These are phyloP conservation scores for Phlebiopsis flavidoalba DNA, from an alignment of 768 basidiomycete species.

Conservation along the genomic window DNA sequence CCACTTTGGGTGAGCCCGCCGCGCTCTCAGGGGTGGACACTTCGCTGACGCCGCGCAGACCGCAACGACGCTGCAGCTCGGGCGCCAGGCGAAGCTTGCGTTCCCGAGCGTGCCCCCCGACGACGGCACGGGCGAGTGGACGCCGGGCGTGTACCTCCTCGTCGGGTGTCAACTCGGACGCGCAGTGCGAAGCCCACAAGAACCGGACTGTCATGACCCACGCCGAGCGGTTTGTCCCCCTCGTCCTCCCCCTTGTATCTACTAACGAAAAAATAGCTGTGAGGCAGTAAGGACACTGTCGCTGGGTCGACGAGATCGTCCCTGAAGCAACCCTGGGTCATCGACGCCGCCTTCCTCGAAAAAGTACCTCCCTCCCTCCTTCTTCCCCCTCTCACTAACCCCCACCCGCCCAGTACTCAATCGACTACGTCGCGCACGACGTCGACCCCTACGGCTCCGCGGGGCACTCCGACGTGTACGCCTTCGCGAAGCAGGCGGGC, in stretches of 20 bases:
- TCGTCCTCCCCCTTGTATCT: neutral
- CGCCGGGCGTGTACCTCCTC: slow-evolving; percentile 70
- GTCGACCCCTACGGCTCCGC: slow-evolving; percentile 80
- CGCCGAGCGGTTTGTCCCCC: slow-evolving; percentile 59
- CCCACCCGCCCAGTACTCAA: slow-evolving; percentile 47
- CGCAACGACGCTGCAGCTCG: slow-evolving; percentile 83
- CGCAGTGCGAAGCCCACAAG: slow-evolving; percentile 76
- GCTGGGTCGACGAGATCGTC: slow-evolving; percentile 95
- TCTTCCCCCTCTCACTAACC: neutral
- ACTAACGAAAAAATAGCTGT: slow-evolving; percentile 38
- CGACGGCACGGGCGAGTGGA: slow-evolving; percentile 5
- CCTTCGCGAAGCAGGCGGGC: slow-evolving; percentile 77
- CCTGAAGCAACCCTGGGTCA: slow-evolving; percentile 89
- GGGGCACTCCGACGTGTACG: slow-evolving; percentile 86
- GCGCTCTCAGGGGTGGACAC: neutral
- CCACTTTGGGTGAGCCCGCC: slow-evolving; percentile 75
- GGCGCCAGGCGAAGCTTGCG: slow-evolving; percentile 90
- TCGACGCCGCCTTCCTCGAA: slow-evolving; percentile 76
- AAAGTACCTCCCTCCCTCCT: slow-evolving; percentile 29
- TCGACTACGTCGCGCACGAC: slow-evolving; percentile 98
- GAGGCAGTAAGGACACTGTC: slow-evolving; percentile 93
- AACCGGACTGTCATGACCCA: slow-evolving; percentile 84
- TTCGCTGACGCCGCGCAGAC: neutral
- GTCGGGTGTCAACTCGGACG: slow-evolving; percentile 93
- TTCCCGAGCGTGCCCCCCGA: slow-evolving; percentile 39